These are phyloP conservation scores for Trichoderma sp. DNA, from an alignment of 2,329 filamentous ascomycete species.

Conservation along the genomic window DNA sequence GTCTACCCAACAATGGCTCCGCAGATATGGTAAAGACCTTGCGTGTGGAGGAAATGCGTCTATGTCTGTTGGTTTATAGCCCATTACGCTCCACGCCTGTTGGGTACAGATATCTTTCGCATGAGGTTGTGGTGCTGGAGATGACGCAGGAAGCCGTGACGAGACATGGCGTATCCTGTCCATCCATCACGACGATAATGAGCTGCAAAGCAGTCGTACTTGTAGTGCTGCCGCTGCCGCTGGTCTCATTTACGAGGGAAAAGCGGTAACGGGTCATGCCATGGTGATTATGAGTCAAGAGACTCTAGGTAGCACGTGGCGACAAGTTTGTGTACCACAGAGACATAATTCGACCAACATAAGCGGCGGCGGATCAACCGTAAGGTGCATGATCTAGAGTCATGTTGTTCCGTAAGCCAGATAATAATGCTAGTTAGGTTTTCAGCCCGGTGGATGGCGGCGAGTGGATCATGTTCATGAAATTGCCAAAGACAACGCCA, in stretches of 20 bases:
- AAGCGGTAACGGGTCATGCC: slow-evolving; percentile 16
- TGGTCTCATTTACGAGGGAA: neutral
- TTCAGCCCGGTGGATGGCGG: neutral
- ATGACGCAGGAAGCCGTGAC: slow-evolving; percentile 24
- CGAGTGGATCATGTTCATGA: neutral
- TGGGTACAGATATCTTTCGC: neutral
- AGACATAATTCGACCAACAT: slow-evolving; percentile 11
- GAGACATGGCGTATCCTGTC: slow-evolving; percentile 5
- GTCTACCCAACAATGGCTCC: neutral
- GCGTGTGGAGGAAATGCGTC: neutral
- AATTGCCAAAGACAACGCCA: neutral
- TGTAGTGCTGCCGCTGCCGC: neutral
- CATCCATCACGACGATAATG: neutral
- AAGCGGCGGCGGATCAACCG: slow-evolving; percentile 9
- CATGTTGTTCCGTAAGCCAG: neutral
- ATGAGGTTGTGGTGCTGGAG: slow-evolving; percentile 15
- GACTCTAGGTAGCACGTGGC: slow-evolving; percentile 13
- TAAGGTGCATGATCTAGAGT: slow-evolving; percentile 2
- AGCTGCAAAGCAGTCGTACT: neutral
- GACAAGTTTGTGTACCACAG: slow-evolving; percentile 18
- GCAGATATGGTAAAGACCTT: neutral
- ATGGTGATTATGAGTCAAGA: neutral
- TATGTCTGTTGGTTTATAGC: neutral
- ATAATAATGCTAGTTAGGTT: neutral
- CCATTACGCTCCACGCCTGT: neutral